These are phyloP conservation scores for Pythium inflatum DNA, from an alignment of 352 stramenopile genomes.

Conservation along the genomic window DNA sequence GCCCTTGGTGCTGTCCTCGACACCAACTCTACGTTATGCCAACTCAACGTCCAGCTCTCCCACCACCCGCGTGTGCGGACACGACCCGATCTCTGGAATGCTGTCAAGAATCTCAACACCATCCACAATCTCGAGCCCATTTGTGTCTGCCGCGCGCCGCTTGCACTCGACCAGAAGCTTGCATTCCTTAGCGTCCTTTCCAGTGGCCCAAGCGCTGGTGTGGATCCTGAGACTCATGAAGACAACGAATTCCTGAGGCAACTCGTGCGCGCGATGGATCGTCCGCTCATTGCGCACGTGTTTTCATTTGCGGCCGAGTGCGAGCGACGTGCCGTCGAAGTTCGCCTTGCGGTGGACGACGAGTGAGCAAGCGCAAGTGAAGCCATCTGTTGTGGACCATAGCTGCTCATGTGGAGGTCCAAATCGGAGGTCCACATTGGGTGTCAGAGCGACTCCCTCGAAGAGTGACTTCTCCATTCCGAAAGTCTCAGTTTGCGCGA, in stretches of 20 bases:
- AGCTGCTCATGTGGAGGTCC: no score
- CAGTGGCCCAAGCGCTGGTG: no score
- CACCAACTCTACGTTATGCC: not conserved
- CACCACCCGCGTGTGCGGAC: not conserved
- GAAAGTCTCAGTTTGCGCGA: no score
- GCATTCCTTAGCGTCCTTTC: not conserved
- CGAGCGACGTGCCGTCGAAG: not conserved
- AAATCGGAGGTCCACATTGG: no score
- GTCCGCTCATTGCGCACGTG: not conserved
- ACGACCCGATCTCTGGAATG: not conserved
- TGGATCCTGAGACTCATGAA: not conserved
- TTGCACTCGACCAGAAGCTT: not conserved
- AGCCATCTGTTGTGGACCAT: no score
- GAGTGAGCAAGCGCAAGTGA: no score
- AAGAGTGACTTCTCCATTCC: no score
- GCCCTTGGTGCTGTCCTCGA: not conserved
- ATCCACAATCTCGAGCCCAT: not conserved
- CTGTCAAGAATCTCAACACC: not conserved
- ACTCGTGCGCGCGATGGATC: not conserved
- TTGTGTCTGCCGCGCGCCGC: not conserved
- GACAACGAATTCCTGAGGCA: not conserved
- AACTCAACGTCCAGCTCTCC: not conserved
- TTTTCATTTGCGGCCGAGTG: slow-evolving; percentile 8
- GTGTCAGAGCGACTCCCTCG: no score
- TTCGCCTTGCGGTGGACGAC: no score